phyloP scores from a whole-genome alignment of 2,329 filamentous ascomycete genomes.

The Tympanopsis confertula region DNA sequence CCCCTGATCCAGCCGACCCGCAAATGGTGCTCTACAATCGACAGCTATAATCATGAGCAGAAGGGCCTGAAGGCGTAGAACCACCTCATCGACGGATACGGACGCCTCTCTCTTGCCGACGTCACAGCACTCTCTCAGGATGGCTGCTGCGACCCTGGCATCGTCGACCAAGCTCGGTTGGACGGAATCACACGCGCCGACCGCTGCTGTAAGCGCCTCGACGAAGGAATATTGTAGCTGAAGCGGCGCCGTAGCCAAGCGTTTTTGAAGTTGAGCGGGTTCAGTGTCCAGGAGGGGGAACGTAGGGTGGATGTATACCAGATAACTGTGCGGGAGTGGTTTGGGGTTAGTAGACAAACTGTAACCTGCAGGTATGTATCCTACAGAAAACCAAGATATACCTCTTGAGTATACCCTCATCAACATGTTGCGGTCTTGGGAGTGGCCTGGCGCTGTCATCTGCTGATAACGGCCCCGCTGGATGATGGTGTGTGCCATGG shows the following conservation, averaged over 20 bases:
- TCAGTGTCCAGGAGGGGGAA: conserved; percentile 54
- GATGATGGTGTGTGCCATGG: no score
- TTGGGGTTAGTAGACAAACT: not conserved
- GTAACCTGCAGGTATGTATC: conserved; percentile 13
- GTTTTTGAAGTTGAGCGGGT: conserved; percentile 39
- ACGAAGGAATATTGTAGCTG: conserved; percentile 52
- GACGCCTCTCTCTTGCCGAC: conserved; percentile 28
- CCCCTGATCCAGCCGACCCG: no score
- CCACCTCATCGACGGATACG: conserved; percentile 25
- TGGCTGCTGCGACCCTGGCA: conserved; percentile 24
- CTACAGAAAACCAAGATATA: conserved; percentile 28
- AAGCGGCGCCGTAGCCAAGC: conserved; percentile 42
- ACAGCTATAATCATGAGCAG: conserved; percentile 46
- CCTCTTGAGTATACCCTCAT: no score
- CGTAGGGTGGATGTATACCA: conserved; percentile 51
- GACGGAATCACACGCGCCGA: conserved; percentile 32
- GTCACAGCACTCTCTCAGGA: conserved; percentile 25
- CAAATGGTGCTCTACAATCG: no score
- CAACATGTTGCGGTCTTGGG: no score
- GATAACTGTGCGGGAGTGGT: conserved; percentile 37
- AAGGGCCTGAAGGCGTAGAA: conserved; percentile 54
- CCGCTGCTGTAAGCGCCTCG: conserved; percentile 47
- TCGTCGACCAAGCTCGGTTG: conserved; percentile 14
- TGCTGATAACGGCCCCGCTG: no score
- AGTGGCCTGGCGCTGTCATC: no score